phyloP scores from a whole-genome alignment of 73 alveolate genomes.

The Tetrahymena thermophila region DNA sequence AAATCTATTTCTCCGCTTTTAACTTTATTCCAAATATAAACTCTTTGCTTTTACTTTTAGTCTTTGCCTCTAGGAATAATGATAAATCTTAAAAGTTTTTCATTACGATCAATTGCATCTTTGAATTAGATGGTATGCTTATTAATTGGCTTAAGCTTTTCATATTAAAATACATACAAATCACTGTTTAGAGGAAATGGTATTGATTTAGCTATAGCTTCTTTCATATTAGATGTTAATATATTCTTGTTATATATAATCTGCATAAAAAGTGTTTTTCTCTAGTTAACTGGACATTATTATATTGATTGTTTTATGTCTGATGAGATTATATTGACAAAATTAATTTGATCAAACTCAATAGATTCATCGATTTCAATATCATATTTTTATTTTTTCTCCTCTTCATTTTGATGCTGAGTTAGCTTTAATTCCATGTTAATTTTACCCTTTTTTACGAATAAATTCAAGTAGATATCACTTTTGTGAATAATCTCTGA shows the following conservation, averaged over 20 bases:
- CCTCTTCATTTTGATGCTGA: neutral
- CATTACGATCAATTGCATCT: neutral
- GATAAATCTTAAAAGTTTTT: neutral
- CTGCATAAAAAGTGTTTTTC: neutral
- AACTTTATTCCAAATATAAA: neutral
- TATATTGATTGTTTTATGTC: neutral
- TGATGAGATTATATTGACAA: neutral
- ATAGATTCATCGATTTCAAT: neutral
- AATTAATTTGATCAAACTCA: neutral
- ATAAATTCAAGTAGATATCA: neutral
- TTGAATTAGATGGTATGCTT: neutral
- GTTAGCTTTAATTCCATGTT: neutral
- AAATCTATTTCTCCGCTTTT: neutral
- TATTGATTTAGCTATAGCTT: neutral
- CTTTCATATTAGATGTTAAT: neutral
- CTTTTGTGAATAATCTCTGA: neutral
- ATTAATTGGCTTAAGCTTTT: neutral
- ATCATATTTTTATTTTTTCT: neutral
- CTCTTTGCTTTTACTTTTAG: neutral
- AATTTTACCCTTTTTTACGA: neutral
- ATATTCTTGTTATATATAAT: neutral
- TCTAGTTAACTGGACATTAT: neutral
- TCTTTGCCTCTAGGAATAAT: neutral
- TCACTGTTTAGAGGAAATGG: neutral
- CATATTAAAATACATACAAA: neutral